Evolutionary conservation across 2,329 filamentous ascomycete genomes (phyloP).

Genomic region (Aspergillus jensenii): DNA sequence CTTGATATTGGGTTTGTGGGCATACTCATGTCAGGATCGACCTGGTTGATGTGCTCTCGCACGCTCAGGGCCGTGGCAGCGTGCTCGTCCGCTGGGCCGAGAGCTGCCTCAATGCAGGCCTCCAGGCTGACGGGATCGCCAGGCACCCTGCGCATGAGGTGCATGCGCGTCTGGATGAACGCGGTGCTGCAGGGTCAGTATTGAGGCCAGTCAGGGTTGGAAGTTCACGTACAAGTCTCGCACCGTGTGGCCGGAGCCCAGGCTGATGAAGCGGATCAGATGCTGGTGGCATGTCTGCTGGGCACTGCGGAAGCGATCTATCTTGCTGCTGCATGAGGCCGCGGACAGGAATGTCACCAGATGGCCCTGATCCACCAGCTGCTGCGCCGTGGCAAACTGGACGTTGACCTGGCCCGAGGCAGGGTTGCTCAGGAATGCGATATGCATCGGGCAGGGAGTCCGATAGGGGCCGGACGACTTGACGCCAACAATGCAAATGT

Average conservation of each 20-base stretch:
- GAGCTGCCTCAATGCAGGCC: not conserved
- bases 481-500: too few species aligned
- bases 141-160: not conserved
- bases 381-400: not conserved
- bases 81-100: not conserved
- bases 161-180: not conserved
- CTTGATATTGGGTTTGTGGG: not conserved
- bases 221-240: not conserved
- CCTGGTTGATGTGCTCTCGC: not conserved
- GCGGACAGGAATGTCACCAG: not conserved
- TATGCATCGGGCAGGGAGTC: not conserved
- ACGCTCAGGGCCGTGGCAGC: not conserved
- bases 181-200: not conserved
- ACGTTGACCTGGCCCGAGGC: not conserved
- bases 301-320: not conserved
- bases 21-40: not conserved
- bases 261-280: not conserved
- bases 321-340: not conserved
- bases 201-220: not conserved
- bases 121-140: not conserved
- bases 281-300: not conserved
- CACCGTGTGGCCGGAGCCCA: not conserved
- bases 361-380: not conserved
- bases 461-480: too few species aligned
- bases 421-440: not conserved